Evolutionary conservation across 768 basidiomycete genomes (phyloP), one percentile per base, ranked within the genome.

Genomic region (Dioszegia hungarica): DNA sequence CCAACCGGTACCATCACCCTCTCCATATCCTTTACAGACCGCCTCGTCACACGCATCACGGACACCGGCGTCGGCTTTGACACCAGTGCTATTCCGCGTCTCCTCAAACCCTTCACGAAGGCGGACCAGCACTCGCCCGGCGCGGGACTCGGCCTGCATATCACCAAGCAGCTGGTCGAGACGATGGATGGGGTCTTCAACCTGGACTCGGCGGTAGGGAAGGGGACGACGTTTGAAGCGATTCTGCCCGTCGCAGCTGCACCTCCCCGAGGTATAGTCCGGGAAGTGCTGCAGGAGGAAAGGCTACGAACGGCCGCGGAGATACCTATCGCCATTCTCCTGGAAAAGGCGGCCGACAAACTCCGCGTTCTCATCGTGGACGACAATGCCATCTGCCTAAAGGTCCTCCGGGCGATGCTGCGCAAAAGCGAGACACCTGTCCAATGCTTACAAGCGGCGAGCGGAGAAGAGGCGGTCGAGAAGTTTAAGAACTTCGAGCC

Each of bases 1-100:
- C 90, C 92, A 0, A 73, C 81, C 22, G 82, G 89, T 64, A 78
- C 80, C 38, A 89, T 94, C 33, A 87, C 86, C 60, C 88, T 97
- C 63, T 72, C 60, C 54, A 37, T 45, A 1, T 19, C 17, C 5
- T 46, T 17, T 17, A 46, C 45, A 9, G 27, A 46, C 45, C 41
- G 41, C 12, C 45, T 46, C n/a, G 24, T 31, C 27, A 46, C 45
- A 28, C 45, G 45, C 2, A 58, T 74, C n/a, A 52, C 56, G 11
- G 61, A 68, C 22, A 61, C 59, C 33, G 67, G 67, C 0, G 49
- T 56, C 5, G 70, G 70, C 1, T 59, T 72, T 39, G 49, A 60
- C 15, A 24, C 49, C 1, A 39, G 53, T 8, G 46, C 60, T 17
- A 44, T 59, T 2, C 34, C 54, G 3, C 44, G 56, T 4, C 27